Conservation (phyloP, 768 basidiomycete genomes). For the Mycena filopes region DNA sequence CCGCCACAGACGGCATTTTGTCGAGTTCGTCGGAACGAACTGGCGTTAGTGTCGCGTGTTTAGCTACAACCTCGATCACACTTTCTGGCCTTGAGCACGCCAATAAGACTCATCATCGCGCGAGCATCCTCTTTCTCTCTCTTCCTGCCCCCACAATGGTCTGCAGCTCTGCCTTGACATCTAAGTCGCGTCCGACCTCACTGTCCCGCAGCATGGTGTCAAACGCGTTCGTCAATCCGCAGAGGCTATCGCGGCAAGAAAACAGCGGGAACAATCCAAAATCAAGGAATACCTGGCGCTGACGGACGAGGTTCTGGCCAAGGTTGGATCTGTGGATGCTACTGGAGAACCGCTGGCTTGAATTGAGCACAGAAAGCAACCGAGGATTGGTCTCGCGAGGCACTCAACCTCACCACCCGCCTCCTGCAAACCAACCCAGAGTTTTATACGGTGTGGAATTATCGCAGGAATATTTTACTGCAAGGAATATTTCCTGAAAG, state of each 20-base stretch:
- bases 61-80: conserved; percentile 2
- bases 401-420: conserved; percentile 79
- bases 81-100: not conserved
- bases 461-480: conserved; percentile 82
- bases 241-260: conserved; percentile 74
- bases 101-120: not conserved
- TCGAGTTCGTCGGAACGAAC: conserved; percentile 2
- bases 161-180: conserved; percentile 17
- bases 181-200: conserved; percentile 4
- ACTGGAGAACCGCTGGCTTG: conserved; percentile 22
- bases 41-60: conserved; percentile 1
- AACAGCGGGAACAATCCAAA: conserved; percentile 76
- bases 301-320: conserved; percentile 68
- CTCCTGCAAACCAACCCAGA: conserved; percentile 91
- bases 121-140: conserved; percentile 10
- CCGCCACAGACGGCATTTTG: conserved; percentile 68
- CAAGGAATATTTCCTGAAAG: conserved; percentile 74
- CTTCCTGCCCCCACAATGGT: conserved; percentile 34
- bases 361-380: conserved; percentile 67
- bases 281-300: conserved; percentile 80
- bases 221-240: conserved; percentile 68
- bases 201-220: conserved; percentile 69
- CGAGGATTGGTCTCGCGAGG: conserved; percentile 76
- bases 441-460: conserved; percentile 97
- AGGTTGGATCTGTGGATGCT: conserved; percentile 55